Conservation (phyloP, 2,329 filamentous ascomycete species). For the Fusarium secorum region DNA sequence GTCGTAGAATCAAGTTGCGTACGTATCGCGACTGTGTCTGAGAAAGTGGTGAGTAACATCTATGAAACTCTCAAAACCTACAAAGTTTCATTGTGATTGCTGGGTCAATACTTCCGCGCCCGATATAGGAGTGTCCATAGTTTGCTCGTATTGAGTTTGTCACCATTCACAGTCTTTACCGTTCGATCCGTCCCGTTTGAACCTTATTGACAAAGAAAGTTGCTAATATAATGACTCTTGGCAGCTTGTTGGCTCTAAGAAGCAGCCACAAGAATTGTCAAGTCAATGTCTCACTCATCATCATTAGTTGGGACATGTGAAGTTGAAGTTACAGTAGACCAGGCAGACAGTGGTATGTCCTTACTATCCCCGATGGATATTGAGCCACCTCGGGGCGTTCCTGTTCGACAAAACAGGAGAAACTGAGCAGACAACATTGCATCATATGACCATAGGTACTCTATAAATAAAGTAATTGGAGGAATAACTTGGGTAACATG, state of each 20-base stretch:
- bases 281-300: neutral
- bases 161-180: neutral
- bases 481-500: neutral
- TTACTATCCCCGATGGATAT: neutral
- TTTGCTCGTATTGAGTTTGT: neutral
- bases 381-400: neutral
- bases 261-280: neutral
- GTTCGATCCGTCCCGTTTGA: constrained; percentile 7
- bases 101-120: neutral
- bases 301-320: neutral
- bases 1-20: neutral
- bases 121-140: neutral
- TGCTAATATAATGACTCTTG: neutral
- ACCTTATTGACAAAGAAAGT: neutral
- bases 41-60: neutral
- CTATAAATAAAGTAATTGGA: neutral
- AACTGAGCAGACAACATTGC: neutral
- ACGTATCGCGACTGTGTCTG: neutral
- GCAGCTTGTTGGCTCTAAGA: neutral
- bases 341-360: neutral
- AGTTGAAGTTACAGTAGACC: neutral
- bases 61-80: neutral
- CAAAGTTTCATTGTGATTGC: neutral
- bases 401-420: neutral
- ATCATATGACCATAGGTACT: neutral